Base-by-base conservation (phyloP, 2,329 filamentous ascomycete genomes). In the Paraconiothyrium brasiliense region DNA sequence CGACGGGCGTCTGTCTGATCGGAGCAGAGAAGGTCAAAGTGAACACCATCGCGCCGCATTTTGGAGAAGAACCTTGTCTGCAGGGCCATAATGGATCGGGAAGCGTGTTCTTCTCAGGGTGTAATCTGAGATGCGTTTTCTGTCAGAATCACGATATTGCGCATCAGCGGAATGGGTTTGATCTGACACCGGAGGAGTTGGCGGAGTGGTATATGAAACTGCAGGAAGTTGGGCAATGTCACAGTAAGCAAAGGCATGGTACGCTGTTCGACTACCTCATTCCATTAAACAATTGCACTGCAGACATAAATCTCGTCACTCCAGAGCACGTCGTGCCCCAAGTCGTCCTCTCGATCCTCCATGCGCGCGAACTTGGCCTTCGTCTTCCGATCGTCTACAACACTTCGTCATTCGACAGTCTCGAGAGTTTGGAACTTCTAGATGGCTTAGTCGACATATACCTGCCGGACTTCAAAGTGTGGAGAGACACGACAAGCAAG, bases 311-410 rank as follows among this genome's bases (percentile, higher is more conserved):
- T 76, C 86, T 94, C 24, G 86, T 96, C 60, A 96, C 92, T 0
- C 92, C 92, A 0, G 92, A 96, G 74, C 93, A 96, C 76, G 91
- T 96, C 20, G 92, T 93, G 4, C 92, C 92, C 0, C 92, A 95
- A 75, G 91, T 95, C 10, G 91, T 87, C 0, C 81, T 95, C 35
- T 90, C 89, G 14, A 92, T 95, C 68, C 82, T 96, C 27, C 85
- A 90, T 63, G 92, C 92, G 0, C 84, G 86, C 50, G 88, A 92
- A 30, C 81, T 89, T 39, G 92, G 92, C 0, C 79, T 95, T 10
- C 84, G 81, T 4, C 71, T 94, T 11, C 92, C 92, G 1, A 89
- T 96, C 68, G 85, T 96, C 37, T 95, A 96, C 83, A 96, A 96
- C 72, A 94, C 92, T 0, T 93, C 90, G 0, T 89, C 90, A 11